Evolutionary conservation across 2,329 filamentous ascomycete genomes (phyloP), one percentile per base, ranked within the genome.

Genomic region (Fulvia fulva): DNA sequence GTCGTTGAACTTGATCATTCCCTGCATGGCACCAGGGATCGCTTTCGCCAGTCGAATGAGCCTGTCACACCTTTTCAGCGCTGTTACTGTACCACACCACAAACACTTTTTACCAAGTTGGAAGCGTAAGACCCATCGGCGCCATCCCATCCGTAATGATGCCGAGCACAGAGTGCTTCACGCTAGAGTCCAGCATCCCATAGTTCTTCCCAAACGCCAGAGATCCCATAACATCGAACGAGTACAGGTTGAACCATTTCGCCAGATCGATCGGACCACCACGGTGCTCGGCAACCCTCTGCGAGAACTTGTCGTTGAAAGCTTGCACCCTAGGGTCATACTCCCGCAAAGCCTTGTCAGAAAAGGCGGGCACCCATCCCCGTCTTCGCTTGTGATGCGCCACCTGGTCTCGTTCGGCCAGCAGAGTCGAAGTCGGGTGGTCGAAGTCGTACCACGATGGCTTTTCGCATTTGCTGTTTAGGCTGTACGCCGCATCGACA

Each of bases 161-260:
- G 16, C 68, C 63, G 19, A 76, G 70, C 5, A 69, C 72, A 61
- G 64, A 67, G 53, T 72, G 71, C 41, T 67, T 64, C 26, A 68
- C 60, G 8, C 65, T 68, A 6, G 19, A 54, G 12, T 65, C 59
- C 5, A 67, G 51, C 54, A 65, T 65, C 21, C 55, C 44, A 28
- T 66, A 66, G 53, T 66, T 46, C 55, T 65, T 65, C 14, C 64
- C 61, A 41, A 67, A 65, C 3, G 64, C 61, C 3, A 80, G 65
- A 16, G 68, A 68, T 5, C 75, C 74, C 73, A 79, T 78, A 19
- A 76, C 69, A 61, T 79, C 77, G 63, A 76, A 79, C 11, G 65
- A 70, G 60, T 73, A 79, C 47, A 74, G 71, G 22, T 71, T 73
- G 57, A 77, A 75, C 64, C 71, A 77, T 46, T 75, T 69, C 1